Evolutionary conservation across 208 protist species (phyloP).

Genomic region (Leishmania martiniquensis): DNA sequence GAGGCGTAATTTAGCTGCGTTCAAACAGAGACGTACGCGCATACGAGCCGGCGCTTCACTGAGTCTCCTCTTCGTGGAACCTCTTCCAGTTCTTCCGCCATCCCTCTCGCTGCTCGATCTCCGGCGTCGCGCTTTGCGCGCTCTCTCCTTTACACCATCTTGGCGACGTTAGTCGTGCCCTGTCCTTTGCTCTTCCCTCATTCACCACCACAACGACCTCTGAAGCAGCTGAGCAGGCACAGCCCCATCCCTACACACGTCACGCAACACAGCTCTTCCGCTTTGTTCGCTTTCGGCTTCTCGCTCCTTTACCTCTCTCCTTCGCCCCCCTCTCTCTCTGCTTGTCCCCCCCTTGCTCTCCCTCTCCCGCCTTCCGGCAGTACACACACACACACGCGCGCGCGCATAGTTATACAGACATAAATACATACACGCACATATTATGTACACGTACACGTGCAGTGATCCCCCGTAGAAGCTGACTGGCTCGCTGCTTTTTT

Average conservation of each 20-base stretch:
- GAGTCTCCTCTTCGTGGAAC: neutral
- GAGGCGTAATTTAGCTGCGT: too few relatives aligned
- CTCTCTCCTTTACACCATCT: slow-evolving; percentile 1
- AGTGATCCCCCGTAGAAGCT: neutral
- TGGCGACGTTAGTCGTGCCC: neutral
- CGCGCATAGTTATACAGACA: too few relatives aligned
- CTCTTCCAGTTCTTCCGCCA: neutral
- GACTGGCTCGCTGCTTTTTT: neutral
- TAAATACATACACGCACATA: too few relatives aligned
- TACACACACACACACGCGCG: neutral
- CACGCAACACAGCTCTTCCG: neutral
- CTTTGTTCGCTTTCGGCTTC: neutral
- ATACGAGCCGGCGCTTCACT: neutral
- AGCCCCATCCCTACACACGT: neutral
- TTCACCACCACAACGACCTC: neutral
- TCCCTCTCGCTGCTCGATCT: neutral
- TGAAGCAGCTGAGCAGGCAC: neutral
- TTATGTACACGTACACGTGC: neutral
- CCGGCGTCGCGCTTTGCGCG: neutral
- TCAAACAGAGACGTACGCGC: too few relatives aligned
- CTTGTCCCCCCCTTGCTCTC: neutral
- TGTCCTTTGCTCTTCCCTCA: neutral
- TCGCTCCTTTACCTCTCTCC: neutral
- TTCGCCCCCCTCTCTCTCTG: neutral
- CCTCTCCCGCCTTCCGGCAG: neutral